phyloP scores from a whole-genome alignment of 2,329 filamentous ascomycete genomes.

The Penicillium sp. region DNA sequence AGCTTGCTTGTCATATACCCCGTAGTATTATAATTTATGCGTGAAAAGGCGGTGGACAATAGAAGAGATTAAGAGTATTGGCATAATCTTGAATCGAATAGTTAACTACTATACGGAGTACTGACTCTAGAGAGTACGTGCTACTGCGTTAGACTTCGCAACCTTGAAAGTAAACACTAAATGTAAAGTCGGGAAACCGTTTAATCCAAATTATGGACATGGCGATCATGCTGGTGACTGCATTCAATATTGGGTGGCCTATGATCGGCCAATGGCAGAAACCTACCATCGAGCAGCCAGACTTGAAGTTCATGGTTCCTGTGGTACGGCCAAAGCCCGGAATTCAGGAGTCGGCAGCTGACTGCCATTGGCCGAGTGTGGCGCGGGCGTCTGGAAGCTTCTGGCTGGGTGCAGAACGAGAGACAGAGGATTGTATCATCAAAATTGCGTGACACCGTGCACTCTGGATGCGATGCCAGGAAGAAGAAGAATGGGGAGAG shows the following conservation, averaged over 20 bases:
- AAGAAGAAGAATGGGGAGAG: neutral
- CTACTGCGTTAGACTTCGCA: too few relatives aligned
- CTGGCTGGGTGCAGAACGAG: conserved; percentile 3
- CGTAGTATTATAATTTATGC: neutral
- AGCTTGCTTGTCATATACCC: neutral
- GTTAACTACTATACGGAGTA: neutral
- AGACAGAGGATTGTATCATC: neutral
- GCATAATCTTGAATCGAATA: neutral
- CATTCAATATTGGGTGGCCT: too few relatives aligned
- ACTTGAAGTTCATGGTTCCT: neutral
- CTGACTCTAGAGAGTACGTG: too few relatives aligned
- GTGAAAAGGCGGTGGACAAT: neutral
- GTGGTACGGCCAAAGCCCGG: neutral
- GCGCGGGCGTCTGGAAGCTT: conserved; percentile 8
- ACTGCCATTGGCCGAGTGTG: conserved; percentile 2
- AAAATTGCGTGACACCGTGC: conserved; percentile 2
- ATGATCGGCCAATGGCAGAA: neutral
- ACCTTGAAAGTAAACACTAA: too few relatives aligned
- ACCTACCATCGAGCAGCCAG: neutral
- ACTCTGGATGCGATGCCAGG: neutral
- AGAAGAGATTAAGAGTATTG: neutral
- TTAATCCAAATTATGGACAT: too few relatives aligned
- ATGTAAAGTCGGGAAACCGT: too few relatives aligned
- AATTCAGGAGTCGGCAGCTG: conserved; percentile 2
- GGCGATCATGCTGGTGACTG: too few relatives aligned